A percentile compares a stretch with the other conserved stretches of the same genome.
Conservation (phyloP, 345 rosid species). For the Salix suchowensis region DNA sequence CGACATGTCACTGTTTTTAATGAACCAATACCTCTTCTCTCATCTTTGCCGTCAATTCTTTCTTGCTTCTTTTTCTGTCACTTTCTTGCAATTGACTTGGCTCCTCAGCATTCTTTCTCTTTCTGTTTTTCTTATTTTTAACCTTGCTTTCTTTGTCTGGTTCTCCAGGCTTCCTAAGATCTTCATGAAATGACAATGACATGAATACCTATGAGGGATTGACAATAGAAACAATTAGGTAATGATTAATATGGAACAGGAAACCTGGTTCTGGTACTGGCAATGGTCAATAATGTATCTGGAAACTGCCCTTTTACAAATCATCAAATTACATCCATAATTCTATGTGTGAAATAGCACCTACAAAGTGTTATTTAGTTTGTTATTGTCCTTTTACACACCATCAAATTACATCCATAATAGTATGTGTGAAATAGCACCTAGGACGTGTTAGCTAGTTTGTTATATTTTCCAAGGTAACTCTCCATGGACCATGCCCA, state of each 20-base stretch:
- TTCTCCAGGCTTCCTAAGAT: conserved; percentile 47
- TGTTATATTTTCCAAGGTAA: no score
- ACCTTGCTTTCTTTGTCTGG: conserved; percentile 35
- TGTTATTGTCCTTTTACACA: no score
- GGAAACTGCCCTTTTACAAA: no score
- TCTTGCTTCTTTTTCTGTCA: conserved; percentile 63
- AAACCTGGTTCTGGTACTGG: background rate
- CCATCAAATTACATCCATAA: no score
- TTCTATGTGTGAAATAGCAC: no score
- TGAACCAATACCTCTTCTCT: conserved; percentile 62
- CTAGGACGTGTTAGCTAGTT: no score
- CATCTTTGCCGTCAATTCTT: conserved; percentile 59
- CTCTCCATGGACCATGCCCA: no score
- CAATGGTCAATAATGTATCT: background rate
- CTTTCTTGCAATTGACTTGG: conserved; percentile 45
- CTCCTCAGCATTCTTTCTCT: conserved; percentile 54
- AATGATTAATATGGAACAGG: background rate
- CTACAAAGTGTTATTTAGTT: no score
- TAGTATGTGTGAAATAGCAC: no score
- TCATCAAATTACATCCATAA: no score
- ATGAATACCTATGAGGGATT: conserved; percentile 57
- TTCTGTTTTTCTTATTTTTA: conserved; percentile 50
- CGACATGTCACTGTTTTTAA: background rate
- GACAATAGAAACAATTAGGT: background rate
- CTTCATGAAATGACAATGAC: conserved; percentile 81